phyloP scores from a whole-genome alignment of 2,329 filamentous ascomycete genomes.

The Exophiala bonariae region DNA sequence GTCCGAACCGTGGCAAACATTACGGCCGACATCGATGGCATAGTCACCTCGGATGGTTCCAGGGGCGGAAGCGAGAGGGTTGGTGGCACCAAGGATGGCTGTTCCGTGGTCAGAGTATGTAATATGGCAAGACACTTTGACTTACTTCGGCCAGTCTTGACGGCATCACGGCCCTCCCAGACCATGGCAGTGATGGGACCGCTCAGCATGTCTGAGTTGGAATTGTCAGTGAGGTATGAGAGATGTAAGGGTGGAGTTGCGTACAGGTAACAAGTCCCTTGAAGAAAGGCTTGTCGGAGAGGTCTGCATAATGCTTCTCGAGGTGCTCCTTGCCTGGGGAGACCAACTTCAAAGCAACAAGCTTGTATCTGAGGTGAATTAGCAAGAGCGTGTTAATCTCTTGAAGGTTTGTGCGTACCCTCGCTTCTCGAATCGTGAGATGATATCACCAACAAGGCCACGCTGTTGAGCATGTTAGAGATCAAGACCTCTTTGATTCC shows the following conservation, averaged over 20 bases:
- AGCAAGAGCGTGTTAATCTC: constrained; percentile 98
- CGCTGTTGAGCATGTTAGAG: constrained; percentile 58
- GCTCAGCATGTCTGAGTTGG: constrained; percentile 79
- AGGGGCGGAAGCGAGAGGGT: constrained; percentile 89
- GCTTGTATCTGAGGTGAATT: constrained; percentile 92
- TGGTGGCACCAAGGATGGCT: constrained; percentile 97
- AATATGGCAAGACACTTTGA: constrained; percentile 26
- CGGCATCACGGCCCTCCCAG: constrained; percentile 97
- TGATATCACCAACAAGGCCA: constrained; percentile 96
- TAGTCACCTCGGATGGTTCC: constrained; percentile 98
- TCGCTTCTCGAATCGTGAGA: constrained; percentile 95
- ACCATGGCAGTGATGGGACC: constrained; percentile 99
- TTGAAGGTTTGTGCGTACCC: constrained; percentile 60
- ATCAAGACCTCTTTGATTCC: too few relatives aligned
- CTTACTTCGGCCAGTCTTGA: constrained; percentile 94
- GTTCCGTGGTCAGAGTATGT: constrained; percentile 13
- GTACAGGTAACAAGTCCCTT: constrained; percentile 85
- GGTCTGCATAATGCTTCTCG: constrained; percentile 95
- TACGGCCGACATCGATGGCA: constrained; percentile 88
- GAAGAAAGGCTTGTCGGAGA: constrained; percentile 96
- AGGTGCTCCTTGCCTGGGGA: constrained; percentile 90
- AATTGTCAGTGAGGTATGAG: constrained; percentile 13
- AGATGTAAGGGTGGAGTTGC: constrained; percentile 5
- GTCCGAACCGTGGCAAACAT: constrained; percentile 99
- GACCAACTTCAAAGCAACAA: constrained; percentile 94